Percentiles rank a stretch among this genome's conserved stretches.
phyloP scores from a whole-genome alignment of 1,284 basidiomycete species.

The Cutaneotrichosporon arboriforme region DNA sequence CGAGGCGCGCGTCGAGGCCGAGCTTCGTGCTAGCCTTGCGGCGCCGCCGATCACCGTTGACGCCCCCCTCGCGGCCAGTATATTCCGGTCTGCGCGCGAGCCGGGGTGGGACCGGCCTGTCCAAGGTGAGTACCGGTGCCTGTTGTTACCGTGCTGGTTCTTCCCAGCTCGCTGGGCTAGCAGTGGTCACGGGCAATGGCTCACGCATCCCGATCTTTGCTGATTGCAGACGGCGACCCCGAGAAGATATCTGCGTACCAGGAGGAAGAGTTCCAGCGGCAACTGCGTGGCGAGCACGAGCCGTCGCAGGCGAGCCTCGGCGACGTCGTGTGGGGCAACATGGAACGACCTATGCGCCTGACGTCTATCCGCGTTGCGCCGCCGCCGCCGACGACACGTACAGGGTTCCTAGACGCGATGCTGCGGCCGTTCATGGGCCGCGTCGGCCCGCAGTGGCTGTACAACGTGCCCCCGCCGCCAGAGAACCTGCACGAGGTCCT shows the following conservation, averaged over 20 bases:
- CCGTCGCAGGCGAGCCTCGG: conserved; percentile 61
- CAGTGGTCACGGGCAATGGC: too few relatives aligned
- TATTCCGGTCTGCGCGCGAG: conserved; percentile 15
- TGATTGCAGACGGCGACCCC: conserved; percentile 20
- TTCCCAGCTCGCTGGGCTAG: neutral
- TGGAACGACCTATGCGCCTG: conserved; percentile 59
- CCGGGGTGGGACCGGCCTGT: conserved; percentile 13
- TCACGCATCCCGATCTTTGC: too few relatives aligned
- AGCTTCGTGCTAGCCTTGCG: conserved; percentile 13
- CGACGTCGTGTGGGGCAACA: conserved; percentile 64
- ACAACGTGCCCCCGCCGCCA: conserved; percentile 39
- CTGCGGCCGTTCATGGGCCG: conserved; percentile 60
- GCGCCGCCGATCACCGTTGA: conserved; percentile 5
- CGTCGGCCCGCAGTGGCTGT: conserved; percentile 31
- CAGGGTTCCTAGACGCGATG: conserved; percentile 71
- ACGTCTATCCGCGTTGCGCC: conserved; percentile 75
- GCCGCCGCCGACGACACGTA: conserved; percentile 61
- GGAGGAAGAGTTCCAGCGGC: conserved; percentile 60
- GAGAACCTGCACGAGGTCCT: conserved; percentile 62
- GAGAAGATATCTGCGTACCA: conserved; percentile 64
- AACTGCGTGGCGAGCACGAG: conserved; percentile 70
- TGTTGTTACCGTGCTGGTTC: too few relatives aligned
- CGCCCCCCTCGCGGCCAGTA: conserved; percentile 12
- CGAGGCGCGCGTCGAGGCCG: conserved; percentile 34
- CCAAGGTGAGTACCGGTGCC: conserved; percentile 1